A percentile compares a stretch with the other conserved stretches of the same genome.
Evolutionary conservation across 1,284 basidiomycete genomes (phyloP).

Genomic region (Takashimella tepidaria): DNA sequence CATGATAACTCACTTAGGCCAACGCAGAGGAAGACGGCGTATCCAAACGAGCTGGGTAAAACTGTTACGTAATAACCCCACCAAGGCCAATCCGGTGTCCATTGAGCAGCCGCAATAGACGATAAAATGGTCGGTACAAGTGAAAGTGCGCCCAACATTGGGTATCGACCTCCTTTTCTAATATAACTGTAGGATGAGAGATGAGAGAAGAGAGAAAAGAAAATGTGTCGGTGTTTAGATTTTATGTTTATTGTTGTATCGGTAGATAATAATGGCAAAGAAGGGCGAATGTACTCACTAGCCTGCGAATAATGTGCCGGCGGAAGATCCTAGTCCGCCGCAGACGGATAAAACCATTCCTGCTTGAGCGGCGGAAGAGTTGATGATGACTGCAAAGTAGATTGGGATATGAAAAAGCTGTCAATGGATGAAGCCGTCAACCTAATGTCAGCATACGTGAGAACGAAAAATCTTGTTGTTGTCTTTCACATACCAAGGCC

Average conservation of each 20-base stretch:
- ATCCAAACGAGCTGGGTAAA: conserved; percentile 43
- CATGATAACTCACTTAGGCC: conserved; percentile 31
- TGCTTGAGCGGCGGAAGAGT: conserved; percentile 35
- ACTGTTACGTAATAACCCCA: conserved; percentile 43
- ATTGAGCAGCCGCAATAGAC: conserved; percentile 31
- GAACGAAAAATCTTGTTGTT: conserved; percentile 26
- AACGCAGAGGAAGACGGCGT: conserved; percentile 42
- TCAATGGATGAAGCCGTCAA: background rate
- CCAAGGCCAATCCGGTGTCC: conserved; percentile 33
- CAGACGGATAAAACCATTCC: conserved; percentile 56
- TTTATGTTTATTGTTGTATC: background rate
- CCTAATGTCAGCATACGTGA: conserved; percentile 13
- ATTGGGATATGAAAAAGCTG: conserved; percentile 30
- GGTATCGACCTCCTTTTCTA: conserved; percentile 36
- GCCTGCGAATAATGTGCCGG: conserved; percentile 78
- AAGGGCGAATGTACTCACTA: conserved; percentile 54
- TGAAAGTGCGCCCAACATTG: conserved; percentile 31
- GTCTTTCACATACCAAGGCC: conserved; percentile 56
- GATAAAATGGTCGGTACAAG: conserved; percentile 33
- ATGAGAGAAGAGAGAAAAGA: background rate
- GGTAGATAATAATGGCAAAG: background rate
- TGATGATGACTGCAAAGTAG: conserved; percentile 45
- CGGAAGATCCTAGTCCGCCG: conserved; percentile 75
- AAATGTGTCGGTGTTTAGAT: no score
- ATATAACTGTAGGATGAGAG: conserved; percentile 35